phyloP scores from a whole-genome alignment of 495 filamentous ascomycete species.

The Cenococcum geophilum region DNA sequence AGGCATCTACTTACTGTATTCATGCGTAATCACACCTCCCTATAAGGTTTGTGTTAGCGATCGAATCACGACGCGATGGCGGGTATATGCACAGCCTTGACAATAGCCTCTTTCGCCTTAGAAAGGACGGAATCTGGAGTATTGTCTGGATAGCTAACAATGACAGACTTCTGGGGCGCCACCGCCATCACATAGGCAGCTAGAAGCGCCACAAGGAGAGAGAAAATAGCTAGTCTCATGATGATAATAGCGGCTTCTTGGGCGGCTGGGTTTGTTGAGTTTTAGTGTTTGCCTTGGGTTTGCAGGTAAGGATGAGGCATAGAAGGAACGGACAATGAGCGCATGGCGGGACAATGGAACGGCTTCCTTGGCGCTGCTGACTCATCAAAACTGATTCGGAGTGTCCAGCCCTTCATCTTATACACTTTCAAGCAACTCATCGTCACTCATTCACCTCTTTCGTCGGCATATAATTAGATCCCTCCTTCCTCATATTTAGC shows the following conservation, averaged over 20 bases:
- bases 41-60: constrained; percentile 12
- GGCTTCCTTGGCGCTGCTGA: too few species aligned
- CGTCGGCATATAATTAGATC: too few species aligned
- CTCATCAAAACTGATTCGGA: too few species aligned
- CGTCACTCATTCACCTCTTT: too few species aligned
- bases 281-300: too few species aligned
- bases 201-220: constrained; percentile 47
- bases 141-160: constrained; percentile 68
- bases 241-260: not conserved
- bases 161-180: constrained; percentile 61
- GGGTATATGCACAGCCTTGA: constrained; percentile 52
- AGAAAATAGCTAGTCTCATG: constrained; percentile 56
- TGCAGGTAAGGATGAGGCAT: too few species aligned
- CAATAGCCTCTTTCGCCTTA: constrained; percentile 64
- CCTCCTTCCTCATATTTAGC: too few species aligned
- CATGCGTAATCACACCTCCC: constrained; percentile 50
- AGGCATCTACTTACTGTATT: constrained; percentile 44
- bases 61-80: not conserved
- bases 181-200: constrained; percentile 49
- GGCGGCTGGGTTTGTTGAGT: not conserved
- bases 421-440: too few species aligned
- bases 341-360: too few species aligned
- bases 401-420: too few species aligned
- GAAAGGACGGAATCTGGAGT: constrained; percentile 64
- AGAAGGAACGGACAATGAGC: too few species aligned